Base-by-base conservation (phyloP, 495 filamentous ascomycete species). In the Lophiostoma macrostomum region DNA sequence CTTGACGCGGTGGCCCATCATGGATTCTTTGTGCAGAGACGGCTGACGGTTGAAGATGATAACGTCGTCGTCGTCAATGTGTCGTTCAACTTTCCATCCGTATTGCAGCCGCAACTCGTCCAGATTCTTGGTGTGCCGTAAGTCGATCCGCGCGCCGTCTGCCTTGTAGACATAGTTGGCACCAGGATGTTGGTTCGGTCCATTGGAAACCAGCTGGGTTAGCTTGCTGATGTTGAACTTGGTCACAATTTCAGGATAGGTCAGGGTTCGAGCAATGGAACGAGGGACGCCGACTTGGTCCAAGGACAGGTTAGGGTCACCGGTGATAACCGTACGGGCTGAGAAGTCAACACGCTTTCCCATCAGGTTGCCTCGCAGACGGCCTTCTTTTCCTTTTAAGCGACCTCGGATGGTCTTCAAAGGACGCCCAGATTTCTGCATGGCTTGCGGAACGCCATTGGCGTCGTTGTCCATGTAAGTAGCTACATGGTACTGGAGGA, bases 391-490 rank as follows among this genome's bases (percentile, higher is more conserved):
- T 49, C 94, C 93, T 77, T 99, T 99, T 60, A 99, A 72, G 73
- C 93, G 90, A 53, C 88, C 90, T 43, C 93, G 88, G 60, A 99
- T 91, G 20, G 90, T 86, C 74, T 99, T 99, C 53, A 99, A 87
- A 0, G 93, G 91, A 56, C 93, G 79, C 31, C 95, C 95, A 31
- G 88, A 91, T 71, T 99, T 99, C 65, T 97, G 94, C 67, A 97
- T 74, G 4, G 93, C 94, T 67, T 94, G 91, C 0, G 93, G 93
- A 56, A 93, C 87, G 38, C 91, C 91, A 48, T 94, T 93, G 68
- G 96, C 96, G 65, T 97, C 90, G 63, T 99, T 99, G 65, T 97
- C 93, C 93, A 99, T 99, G 71, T 95, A 91, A 5, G 93, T 99
- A 7, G 93, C 93, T 36, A 97, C 91, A 64, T 99, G 93, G 67